Evolutionary conservation across 768 basidiomycete genomes (phyloP).

Genomic region (Naganishia friedmannii): DNA sequence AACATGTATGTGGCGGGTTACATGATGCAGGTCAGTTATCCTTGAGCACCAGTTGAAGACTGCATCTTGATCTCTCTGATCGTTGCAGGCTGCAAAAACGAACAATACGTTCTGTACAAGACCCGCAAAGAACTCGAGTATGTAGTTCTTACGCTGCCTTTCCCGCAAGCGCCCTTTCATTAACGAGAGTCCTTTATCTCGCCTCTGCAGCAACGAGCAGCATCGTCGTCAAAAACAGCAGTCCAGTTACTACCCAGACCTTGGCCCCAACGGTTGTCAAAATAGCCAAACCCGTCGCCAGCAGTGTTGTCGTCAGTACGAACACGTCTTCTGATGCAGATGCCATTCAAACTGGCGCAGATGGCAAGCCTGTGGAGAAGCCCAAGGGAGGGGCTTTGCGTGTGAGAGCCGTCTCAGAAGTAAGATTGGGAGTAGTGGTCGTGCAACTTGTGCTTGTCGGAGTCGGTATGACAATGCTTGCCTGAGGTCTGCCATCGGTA

Average conservation of each 20-base stretch:
- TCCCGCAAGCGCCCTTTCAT: too few species aligned
- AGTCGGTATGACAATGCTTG: background rate
- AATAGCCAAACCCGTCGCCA: too few species aligned
- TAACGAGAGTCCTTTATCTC: too few species aligned
- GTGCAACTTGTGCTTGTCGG: background rate
- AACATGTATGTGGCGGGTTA: slow-evolving; percentile 19
- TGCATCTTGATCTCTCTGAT: too few species aligned
- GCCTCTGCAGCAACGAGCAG: too few species aligned
- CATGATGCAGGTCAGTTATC: background rate
- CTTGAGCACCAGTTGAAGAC: background rate
- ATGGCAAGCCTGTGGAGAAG: background rate
- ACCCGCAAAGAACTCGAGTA: background rate
- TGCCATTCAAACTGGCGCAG: background rate
- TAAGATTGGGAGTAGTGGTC: background rate
- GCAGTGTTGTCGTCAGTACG: too few species aligned
- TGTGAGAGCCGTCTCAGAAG: background rate
- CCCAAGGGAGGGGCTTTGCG: background rate
- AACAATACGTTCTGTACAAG: slow-evolving; percentile 10
- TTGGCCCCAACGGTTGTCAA: too few species aligned
- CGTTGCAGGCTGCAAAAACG: slow-evolving; percentile 8
- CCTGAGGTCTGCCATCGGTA: background rate
- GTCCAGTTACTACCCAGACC: too few species aligned
- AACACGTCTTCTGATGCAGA: too few species aligned
- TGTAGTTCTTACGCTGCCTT: background rate
- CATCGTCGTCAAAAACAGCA: too few species aligned